These are phyloP conservation scores for Phytophthora pisi DNA, from an alignment of 352 stramenopile species.

Conservation along the genomic window DNA sequence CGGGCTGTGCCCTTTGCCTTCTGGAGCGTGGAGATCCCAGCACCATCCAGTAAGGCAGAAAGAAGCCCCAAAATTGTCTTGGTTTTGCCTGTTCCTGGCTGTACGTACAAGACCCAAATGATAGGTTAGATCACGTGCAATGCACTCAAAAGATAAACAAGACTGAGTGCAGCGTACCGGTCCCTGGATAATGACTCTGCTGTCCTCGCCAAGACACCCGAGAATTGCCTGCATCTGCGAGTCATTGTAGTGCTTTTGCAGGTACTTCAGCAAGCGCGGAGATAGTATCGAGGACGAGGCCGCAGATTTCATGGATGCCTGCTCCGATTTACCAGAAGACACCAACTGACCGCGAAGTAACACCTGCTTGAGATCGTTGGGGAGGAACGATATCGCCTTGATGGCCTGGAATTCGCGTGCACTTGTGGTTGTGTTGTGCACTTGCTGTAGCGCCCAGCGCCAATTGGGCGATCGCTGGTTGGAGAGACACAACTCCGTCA, in stretches of 20 bases:
- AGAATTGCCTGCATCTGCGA: constrained; percentile 79
- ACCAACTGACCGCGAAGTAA: constrained; percentile 49
- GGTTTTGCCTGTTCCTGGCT: constrained; percentile 85
- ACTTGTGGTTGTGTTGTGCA: constrained; percentile 78
- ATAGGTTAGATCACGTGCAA: constrained; percentile 2
- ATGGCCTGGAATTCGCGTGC: constrained; percentile 85
- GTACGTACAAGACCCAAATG: neutral
- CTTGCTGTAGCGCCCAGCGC: constrained; percentile 69
- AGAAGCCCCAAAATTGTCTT: constrained; percentile 82
- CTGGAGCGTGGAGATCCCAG: constrained; percentile 49
- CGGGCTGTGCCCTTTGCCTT: constrained; percentile 61
- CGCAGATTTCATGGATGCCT: constrained; percentile 5
- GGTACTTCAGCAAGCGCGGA: constrained; percentile 46
- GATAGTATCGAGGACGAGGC: constrained; percentile 38
- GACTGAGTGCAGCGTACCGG: constrained; percentile 46
- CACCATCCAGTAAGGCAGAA: constrained; percentile 75
- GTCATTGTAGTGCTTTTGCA: constrained; percentile 73
- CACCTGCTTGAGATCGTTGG: constrained; percentile 54
- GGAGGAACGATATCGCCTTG: constrained; percentile 62
- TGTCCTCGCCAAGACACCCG: constrained; percentile 63
- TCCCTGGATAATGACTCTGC: constrained; percentile 81
- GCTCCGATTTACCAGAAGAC: constrained; percentile 16
- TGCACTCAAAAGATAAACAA: neutral
- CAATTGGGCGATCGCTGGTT: constrained; percentile 64
- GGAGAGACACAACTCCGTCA: constrained; percentile 73